Evolutionary conservation across 169 alveolate species (phyloP), one percentile per base, ranked within the genome.

Genomic region (Besnoitia besnoiti): DNA sequence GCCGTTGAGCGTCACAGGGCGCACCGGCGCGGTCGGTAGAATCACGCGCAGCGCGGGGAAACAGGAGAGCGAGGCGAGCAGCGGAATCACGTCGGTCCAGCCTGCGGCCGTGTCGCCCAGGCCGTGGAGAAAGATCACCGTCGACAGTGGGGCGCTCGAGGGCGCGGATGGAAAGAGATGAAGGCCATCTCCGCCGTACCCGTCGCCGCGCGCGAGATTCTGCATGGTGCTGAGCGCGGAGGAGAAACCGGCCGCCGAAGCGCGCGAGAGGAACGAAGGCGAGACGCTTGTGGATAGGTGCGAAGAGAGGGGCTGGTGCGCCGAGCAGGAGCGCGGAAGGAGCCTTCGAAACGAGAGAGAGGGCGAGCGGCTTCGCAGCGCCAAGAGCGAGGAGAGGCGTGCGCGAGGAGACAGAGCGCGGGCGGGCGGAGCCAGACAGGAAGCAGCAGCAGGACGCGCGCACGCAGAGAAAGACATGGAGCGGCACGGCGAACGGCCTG

Each of bases 31-130:
- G 3, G 92, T 92, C 37, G 95, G 95, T 21, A 92, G 91, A 7
- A 92, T 85, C 44, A 84, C 76, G 62, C 91, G 55, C n/a, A 90
- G 61, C 40, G 91, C 35, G 24, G 55, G 88, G 21, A 47, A 47
- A 27, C 55, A 40, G 7, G 49, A 16, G 39, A 33, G 40, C 46
- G 91, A 87, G 47, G 44, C 61, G 24, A 35, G 44, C 59, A 82
- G 67, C 87, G 44, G 49, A 10, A 92, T 55, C 84, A 85, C 8
- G 50, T 80, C 90, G 19, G 82, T 30, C 95, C 95, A 92, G 0
- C 95, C 95, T 5, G 50, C 90, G 0, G 95, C 95, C 37, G 95
- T 92, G 62, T 92, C 95, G 39, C 95, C 95, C 39, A 92, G 59
- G 14, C 95, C 95, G 47, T 92, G 95, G 90, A 92, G 49, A 59